Conservation (phyloP, 1,284 basidiomycete genomes). For the Kalmanozyma brasiliensis region DNA sequence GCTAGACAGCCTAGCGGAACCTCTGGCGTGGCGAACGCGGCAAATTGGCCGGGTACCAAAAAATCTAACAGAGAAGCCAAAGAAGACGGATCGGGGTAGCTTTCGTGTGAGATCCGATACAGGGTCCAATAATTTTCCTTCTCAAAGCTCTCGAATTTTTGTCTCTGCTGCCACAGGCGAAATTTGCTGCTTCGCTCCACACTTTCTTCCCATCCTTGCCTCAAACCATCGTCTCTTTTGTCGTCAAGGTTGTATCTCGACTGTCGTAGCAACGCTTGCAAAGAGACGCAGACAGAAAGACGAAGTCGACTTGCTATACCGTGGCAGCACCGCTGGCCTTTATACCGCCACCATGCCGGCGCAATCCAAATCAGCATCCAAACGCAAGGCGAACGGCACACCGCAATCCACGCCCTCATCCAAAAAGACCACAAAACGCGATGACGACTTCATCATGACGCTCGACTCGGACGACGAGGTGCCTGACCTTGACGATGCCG, state of each 20-base stretch:
- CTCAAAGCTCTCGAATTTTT: constrained; percentile 5
- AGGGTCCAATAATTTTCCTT: constrained; percentile 15
- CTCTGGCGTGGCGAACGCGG: too few species aligned
- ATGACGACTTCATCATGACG: constrained; percentile 66
- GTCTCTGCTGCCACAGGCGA: neutral
- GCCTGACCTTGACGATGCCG: constrained; percentile 22
- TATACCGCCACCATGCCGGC: constrained; percentile 20
- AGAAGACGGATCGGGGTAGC: neutral
- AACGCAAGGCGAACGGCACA: constrained; percentile 29
- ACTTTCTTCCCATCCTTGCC: neutral
- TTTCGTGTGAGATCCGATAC: constrained; percentile 2
- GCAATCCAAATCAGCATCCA: constrained; percentile 13
- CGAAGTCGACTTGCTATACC: too few species aligned
- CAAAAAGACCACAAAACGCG: constrained; percentile 19
- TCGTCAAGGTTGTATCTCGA: too few species aligned
- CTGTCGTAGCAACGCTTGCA: too few species aligned
- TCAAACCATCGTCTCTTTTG: neutral
- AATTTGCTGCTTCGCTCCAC: constrained; percentile 2
- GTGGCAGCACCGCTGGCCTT: too few species aligned
- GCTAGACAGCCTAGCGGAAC: constrained; percentile 37
- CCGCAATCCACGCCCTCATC: constrained; percentile 16
- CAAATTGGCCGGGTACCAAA: too few species aligned
- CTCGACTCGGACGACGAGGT: constrained; percentile 65
- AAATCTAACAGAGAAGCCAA: neutral
- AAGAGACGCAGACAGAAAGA: too few species aligned